These are phyloP conservation scores for Termitomyces titanicus DNA, from an alignment of 768 basidiomycete genomes.

Conservation along the genomic window DNA sequence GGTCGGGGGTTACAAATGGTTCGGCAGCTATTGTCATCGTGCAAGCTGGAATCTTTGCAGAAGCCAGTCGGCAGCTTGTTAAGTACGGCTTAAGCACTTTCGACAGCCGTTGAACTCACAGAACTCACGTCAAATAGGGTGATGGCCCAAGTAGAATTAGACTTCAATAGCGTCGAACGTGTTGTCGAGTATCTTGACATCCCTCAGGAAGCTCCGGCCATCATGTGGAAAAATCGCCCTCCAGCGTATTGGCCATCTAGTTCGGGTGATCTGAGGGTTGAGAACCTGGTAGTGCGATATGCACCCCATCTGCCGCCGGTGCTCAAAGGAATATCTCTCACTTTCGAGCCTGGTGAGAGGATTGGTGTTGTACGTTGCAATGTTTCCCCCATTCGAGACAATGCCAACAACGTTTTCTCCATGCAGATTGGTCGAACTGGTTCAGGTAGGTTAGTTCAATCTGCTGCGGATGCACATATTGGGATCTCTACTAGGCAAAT, in stretches of 20 bases:
- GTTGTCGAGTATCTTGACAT: slow-evolving; percentile 68
- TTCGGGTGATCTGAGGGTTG: slow-evolving; percentile 52
- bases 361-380: slow-evolving; percentile 54
- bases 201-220: slow-evolving; percentile 63
- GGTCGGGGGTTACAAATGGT: slow-evolving; percentile 52
- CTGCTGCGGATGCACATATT: background rate
- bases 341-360: slow-evolving; percentile 58
- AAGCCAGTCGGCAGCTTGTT: slow-evolving; percentile 63
- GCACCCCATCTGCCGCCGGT: slow-evolving; percentile 59
- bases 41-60: slow-evolving; percentile 66
- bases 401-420: background rate
- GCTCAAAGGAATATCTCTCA: slow-evolving; percentile 55
- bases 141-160: slow-evolving; percentile 66
- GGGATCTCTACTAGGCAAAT: slow-evolving; percentile 38
- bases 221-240: slow-evolving; percentile 52
- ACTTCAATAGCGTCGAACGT: slow-evolving; percentile 74
- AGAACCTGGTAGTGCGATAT: slow-evolving; percentile 60
- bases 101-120: background rate
- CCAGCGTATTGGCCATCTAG: slow-evolving; percentile 72
- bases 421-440: slow-evolving; percentile 64
- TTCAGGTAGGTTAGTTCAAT: slow-evolving; percentile 39
- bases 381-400: background rate
- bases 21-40: slow-evolving; percentile 70
- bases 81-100: slow-evolving; percentile 29
- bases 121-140: slow-evolving; percentile 36